phyloP scores from a whole-genome alignment of 148 eudicot species.

The Rhododendron simsii region DNA sequence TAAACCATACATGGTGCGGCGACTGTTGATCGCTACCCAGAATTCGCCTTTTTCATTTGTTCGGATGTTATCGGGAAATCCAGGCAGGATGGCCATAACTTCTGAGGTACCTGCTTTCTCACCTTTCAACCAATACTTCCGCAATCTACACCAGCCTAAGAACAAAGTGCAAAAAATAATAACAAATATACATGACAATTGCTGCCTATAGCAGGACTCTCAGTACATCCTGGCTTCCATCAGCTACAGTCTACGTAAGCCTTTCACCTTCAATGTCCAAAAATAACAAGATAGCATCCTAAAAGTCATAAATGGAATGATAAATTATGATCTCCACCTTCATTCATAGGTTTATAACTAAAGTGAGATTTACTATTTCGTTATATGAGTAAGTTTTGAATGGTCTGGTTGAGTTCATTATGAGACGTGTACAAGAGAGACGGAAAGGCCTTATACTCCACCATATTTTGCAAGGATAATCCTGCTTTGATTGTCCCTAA shows the following conservation, averaged over 20 bases:
- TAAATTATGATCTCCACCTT: neutral
- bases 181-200: neutral
- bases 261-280: neutral
- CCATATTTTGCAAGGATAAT: neutral
- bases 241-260: neutral
- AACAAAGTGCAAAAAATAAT: neutral
- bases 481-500: neutral
- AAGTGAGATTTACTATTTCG: neutral
- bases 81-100: conserved; percentile 72
- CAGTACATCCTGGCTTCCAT: neutral
- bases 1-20: conserved; percentile 41
- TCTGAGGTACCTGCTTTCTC: conserved; percentile 78
- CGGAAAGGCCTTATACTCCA: neutral
- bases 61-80: conserved; percentile 79
- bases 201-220: neutral
- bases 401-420: neutral
- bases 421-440: neutral
- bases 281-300: neutral
- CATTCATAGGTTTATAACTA: neutral
- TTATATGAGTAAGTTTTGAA: neutral
- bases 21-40: conserved; percentile 85
- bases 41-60: conserved; percentile 70
- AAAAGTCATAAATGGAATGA: neutral
- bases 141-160: conserved; percentile 34
- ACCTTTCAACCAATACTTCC: conserved; percentile 79